Evolutionary conservation across 331 rosid species (phyloP).

Genomic region (Prunus yedoensis): DNA sequence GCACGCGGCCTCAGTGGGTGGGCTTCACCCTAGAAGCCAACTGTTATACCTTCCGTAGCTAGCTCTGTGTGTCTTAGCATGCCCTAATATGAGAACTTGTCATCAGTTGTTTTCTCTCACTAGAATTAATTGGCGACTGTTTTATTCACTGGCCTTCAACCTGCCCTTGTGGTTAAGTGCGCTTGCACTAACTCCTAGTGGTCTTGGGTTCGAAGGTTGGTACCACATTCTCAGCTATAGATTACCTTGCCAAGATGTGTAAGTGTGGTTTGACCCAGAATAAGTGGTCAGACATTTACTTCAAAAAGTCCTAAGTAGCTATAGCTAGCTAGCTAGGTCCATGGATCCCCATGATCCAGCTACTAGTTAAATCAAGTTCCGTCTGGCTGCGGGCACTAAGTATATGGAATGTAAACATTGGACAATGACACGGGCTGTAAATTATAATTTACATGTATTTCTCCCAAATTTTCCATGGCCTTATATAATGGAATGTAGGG

Average conservation of each 20-base stretch:
- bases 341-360: not conserved
- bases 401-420: not conserved
- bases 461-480: no score
- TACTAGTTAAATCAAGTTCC: not conserved
- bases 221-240: no score
- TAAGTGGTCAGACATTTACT: not conserved
- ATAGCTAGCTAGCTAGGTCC: no score
- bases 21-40: not conserved
- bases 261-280: not conserved
- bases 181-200: no score
- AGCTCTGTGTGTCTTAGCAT: not conserved
- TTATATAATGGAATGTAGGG: no score
- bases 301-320: not conserved
- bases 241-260: not conserved
- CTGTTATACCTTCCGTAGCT: not conserved
- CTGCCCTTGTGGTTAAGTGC: no score
- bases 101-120: not conserved
- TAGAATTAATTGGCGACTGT: not conserved
- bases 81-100: not conserved
- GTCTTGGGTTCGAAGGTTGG: no score
- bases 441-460: no score
- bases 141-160: no score
- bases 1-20: conserved; percentile 1
- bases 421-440: no score
- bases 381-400: not conserved